A percentile compares a stretch with the other conserved stretches of the same genome.
These are phyloP conservation scores for Harringtonia aguacate DNA, from an alignment of 2,329 filamentous ascomycete genomes.

Conservation along the genomic window DNA sequence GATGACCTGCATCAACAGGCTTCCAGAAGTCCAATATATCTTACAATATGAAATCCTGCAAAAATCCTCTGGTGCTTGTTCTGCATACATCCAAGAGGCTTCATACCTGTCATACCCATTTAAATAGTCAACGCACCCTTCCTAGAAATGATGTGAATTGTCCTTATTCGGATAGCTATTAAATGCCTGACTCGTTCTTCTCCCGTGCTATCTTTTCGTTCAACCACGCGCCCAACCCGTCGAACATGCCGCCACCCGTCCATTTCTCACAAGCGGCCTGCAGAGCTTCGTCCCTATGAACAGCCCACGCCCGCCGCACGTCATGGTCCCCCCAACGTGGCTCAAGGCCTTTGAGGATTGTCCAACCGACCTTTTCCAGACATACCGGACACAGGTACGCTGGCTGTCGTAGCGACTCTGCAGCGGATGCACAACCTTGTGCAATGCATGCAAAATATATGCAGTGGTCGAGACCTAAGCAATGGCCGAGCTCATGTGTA, in stretches of 20 bases:
- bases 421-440: conserved; percentile 46
- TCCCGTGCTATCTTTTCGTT: too few relatives aligned
- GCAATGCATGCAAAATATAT: conserved; percentile 54
- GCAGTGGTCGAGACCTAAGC: conserved; percentile 56
- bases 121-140: too few relatives aligned
- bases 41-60: too few relatives aligned
- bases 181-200: too few relatives aligned
- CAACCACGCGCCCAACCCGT: conserved; percentile 33
- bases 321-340: conserved; percentile 4
- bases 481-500: conserved; percentile 57
- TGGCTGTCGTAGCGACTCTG: conserved; percentile 50
- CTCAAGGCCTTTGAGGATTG: conserved; percentile 12
- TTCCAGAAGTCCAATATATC: too few relatives aligned
- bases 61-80: too few relatives aligned
- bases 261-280: conserved; percentile 29
- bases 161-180: too few relatives aligned
- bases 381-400: conserved; percentile 54
- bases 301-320: conserved; percentile 14
- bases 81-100: too few relatives aligned
- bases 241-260: conserved; percentile 31
- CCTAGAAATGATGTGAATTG: too few relatives aligned
- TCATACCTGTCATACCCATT: too few relatives aligned
- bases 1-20: too few relatives aligned
- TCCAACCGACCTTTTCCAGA: conserved; percentile 37
- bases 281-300: conserved; percentile 28